Conservation (phyloP, 148 eudicot genomes). For the Beta vulgaris region DNA sequence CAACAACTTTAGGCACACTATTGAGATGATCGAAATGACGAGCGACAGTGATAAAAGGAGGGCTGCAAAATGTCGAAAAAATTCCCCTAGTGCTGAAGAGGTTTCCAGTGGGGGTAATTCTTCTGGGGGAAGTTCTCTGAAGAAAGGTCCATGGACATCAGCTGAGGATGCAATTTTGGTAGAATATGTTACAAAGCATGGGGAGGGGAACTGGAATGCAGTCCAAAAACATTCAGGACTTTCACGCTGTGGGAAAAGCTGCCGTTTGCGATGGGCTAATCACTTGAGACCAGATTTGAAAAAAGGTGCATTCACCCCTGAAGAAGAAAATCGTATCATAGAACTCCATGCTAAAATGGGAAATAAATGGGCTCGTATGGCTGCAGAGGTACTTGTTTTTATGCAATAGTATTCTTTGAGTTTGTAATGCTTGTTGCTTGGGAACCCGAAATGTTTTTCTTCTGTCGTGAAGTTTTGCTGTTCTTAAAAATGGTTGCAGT, state of each 20-base stretch:
- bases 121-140: conserved; percentile 42
- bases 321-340: conserved; percentile 75
- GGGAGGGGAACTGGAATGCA: conserved; percentile 98
- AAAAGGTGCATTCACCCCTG: conserved; percentile 76
- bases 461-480: background rate
- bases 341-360: conserved; percentile 95
- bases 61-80: conserved; percentile 39
- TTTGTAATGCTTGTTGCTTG: conserved; percentile 23
- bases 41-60: conserved; percentile 59
- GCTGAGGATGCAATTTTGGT: conserved; percentile 82
- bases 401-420: background rate
- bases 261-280: conserved; percentile 96
- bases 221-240: conserved; percentile 87
- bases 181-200: conserved; percentile 78
- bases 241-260: conserved; percentile 91
- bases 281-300: conserved; percentile 92
- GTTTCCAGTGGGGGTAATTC: conserved; percentile 44
- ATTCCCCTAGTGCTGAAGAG: conserved; percentile 59
- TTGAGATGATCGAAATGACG: conserved; percentile 46
- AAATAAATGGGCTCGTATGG: conserved; percentile 99
- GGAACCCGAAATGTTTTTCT: background rate
- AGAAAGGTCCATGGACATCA: conserved; percentile 97
- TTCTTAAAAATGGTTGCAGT: background rate
- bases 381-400: conserved; percentile 53
- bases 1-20: conserved; percentile 20